Evolutionary conservation across 139 green algal genomes (phyloP), one percentile per base, ranked within the genome.

Genomic region (Haematococcus sp.): DNA sequence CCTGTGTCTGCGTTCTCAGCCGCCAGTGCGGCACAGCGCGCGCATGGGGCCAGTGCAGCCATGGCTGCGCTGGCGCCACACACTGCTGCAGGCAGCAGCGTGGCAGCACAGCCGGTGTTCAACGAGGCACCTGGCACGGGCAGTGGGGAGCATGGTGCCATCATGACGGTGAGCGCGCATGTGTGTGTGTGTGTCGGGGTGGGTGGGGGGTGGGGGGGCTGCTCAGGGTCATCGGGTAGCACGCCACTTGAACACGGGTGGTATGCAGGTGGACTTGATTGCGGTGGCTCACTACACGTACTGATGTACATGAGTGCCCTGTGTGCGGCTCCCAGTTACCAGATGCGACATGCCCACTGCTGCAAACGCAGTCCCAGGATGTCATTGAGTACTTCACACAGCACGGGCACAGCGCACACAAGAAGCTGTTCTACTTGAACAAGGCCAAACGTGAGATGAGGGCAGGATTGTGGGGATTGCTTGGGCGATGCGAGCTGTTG

Each of bases 341-440:
- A n/a, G n/a, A n/a, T n/a, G n/a, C n/a, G n/a, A n/a, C n/a, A n/a
- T n/a, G n/a, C n/a, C n/a, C n/a, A n/a, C n/a, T n/a, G n/a, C n/a
- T 65, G 40, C 27, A 43, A 4, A 28, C 33, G 27, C 76, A 82
- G 75, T 76, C 63, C 1, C 72, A 80, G 28, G 80, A 82, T 31
- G 80, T 86, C 2, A 65, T 86, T n/a, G 64, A 86, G 30, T 86
- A 86, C 54, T 86, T 77, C 67, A 76, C 73, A 2, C 68, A 44
- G 27, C 72, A 74, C 7, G 80, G 80, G 23, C 80, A 86, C 71
- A 82, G 68, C 59, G 80, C 80, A 4, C 7, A 64, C 2, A 86
- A 78, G 60, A 86, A 86, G 67, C 75, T 86, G 1, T 86, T 86
- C 69, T 79, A 86, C 71, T 69, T 81, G 46, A 79, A 80, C 66